A percentile compares a stretch with the other conserved stretches of the same genome.
These are phyloP conservation scores for Quercus parvula DNA, from an alignment of 306 rosid species.

Conservation along the genomic window DNA sequence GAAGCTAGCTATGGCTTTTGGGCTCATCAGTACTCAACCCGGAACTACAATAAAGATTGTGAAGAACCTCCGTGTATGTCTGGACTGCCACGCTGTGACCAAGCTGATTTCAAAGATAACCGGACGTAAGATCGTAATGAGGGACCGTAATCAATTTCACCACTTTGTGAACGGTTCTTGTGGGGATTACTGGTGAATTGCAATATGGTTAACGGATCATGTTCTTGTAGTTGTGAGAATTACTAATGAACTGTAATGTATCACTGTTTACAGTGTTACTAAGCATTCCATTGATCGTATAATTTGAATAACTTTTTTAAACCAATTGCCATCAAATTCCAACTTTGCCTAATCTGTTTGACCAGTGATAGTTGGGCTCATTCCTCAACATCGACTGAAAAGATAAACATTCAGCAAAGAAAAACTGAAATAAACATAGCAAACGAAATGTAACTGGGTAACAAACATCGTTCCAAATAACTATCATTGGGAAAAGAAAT, in stretches of 20 bases:
- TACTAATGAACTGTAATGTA: neutral
- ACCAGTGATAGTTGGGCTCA: neutral
- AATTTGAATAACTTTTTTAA: neutral
- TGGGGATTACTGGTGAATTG: constrained; percentile 68
- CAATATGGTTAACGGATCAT: no score
- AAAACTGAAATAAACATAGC: neutral
- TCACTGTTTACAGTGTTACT: neutral
- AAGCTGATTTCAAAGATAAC: constrained; percentile 67
- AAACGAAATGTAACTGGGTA: neutral
- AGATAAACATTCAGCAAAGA: neutral
- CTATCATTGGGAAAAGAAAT: neutral
- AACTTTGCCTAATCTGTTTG: neutral
- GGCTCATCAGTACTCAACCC: constrained; percentile 63
- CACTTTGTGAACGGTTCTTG: constrained; percentile 78
- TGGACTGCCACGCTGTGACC: constrained; percentile 77
- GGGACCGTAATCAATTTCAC: constrained; percentile 80
- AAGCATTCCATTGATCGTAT: neutral
- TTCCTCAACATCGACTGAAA: neutral
- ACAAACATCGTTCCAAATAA: neutral
- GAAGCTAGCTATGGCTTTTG: constrained; percentile 82
- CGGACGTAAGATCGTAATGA: constrained; percentile 57
- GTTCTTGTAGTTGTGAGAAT: no score
- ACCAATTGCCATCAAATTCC: neutral
- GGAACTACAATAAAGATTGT: constrained; percentile 67
- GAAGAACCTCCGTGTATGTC: constrained; percentile 71